phyloP scores from a whole-genome alignment of 176 grass and related monocot genomes.

The Miscanthus lutarioriparius region DNA sequence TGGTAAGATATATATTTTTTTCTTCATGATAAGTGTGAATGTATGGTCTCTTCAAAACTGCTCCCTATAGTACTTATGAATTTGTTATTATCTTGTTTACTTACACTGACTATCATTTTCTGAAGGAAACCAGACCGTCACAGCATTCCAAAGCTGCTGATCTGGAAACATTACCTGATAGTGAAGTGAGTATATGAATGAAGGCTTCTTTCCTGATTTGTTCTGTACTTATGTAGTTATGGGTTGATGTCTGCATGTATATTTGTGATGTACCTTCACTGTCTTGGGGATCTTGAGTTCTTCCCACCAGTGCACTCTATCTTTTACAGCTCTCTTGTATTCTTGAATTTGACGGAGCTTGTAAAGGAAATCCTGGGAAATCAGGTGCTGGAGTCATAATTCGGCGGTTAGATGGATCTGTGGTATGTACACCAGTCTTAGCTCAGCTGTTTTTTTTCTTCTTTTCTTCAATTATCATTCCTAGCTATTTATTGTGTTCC shows the following conservation, averaged over 20 bases:
- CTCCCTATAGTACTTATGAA: neutral
- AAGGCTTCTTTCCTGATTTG: slow-evolving; percentile 14
- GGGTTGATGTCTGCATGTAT: slow-evolving; percentile 6
- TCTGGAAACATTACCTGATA: slow-evolving; percentile 24
- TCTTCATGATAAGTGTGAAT: slow-evolving; percentile 6
- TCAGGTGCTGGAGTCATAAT: slow-evolving; percentile 81
- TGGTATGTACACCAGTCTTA: slow-evolving; percentile 52
- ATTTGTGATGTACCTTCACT: slow-evolving; percentile 4
- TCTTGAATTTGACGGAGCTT: slow-evolving; percentile 92
- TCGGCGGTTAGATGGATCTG: slow-evolving; percentile 62
- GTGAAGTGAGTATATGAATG: slow-evolving; percentile 49
- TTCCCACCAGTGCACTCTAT: slow-evolving; percentile 5
- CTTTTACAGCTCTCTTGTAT: slow-evolving; percentile 72
- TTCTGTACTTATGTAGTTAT: neutral
- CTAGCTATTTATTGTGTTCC: neutral
- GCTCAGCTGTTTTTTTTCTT: neutral
- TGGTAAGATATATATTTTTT: slow-evolving; percentile 38
- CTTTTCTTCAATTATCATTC: slow-evolving; percentile 9
- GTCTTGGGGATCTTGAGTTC: slow-evolving; percentile 13
- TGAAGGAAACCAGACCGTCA: slow-evolving; percentile 39
- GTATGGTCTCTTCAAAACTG: neutral
- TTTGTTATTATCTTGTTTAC: neutral
- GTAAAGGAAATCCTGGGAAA: slow-evolving; percentile 93
- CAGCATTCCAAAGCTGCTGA: slow-evolving; percentile 31
- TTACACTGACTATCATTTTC: slow-evolving; percentile 11